Percentiles rank a stretch among this genome's conserved stretches.
These are phyloP conservation scores for Tuber magnatum DNA, from an alignment of 495 filamentous ascomycete genomes.

Conservation along the genomic window DNA sequence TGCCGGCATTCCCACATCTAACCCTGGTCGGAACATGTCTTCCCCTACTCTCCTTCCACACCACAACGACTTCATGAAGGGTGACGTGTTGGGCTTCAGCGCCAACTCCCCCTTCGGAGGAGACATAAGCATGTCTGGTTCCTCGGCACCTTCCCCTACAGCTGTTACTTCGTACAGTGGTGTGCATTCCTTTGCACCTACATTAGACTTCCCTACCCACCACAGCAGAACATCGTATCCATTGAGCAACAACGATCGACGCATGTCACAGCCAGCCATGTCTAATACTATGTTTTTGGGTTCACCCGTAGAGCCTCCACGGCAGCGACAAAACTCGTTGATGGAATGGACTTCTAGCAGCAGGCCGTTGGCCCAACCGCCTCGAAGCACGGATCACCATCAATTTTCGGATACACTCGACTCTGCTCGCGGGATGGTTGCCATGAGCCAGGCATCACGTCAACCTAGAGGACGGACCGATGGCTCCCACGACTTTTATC, in stretches of 20 bases:
- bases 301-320: conserved; percentile 44
- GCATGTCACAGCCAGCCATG: conserved; percentile 88
- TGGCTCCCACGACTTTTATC: conserved; percentile 84
- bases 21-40: conserved; percentile 38
- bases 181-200: conserved; percentile 58
- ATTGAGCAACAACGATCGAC: conserved; percentile 55
- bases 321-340: conserved; percentile 50
- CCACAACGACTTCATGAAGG: conserved; percentile 31
- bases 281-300: conserved; percentile 49
- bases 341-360: conserved; percentile 50
- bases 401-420: conserved; percentile 45
- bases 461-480: conserved; percentile 51
- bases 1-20: conserved; percentile 52
- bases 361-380: conserved; percentile 29
- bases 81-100: conserved; percentile 46
- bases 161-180: conserved; percentile 55
- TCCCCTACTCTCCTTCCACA: conserved; percentile 32
- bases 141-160: conserved; percentile 59
- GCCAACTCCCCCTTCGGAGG: conserved; percentile 46
- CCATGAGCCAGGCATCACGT: conserved; percentile 77
- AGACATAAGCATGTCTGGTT: conserved; percentile 49
- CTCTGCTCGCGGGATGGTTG: conserved; percentile 74
- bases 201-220: conserved; percentile 53
- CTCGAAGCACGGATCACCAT: conserved; percentile 37
- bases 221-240: conserved; percentile 49